These are phyloP conservation scores for Carex scoparia DNA, from an alignment of 176 grass and related monocot species.

Conservation along the genomic window DNA sequence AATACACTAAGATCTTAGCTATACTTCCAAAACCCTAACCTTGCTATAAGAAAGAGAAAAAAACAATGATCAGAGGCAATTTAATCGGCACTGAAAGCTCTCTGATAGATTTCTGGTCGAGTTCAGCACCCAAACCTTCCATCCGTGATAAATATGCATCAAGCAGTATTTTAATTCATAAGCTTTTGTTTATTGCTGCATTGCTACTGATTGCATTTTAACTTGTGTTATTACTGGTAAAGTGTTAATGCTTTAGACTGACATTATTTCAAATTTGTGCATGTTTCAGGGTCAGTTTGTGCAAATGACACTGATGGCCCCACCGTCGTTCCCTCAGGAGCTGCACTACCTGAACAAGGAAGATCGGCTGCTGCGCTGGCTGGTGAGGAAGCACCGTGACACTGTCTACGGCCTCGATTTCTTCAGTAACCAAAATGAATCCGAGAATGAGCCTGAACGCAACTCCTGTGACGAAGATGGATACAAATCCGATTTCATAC, in stretches of 20 bases:
- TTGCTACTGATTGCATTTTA: not conserved
- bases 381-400: slow-evolving; percentile 81
- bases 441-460: slow-evolving; percentile 19
- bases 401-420: slow-evolving; percentile 73
- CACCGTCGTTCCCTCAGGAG: slow-evolving; percentile 71
- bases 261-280: not conserved
- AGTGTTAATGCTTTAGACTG: not conserved
- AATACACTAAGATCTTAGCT: not conserved
- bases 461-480: too few relatives aligned
- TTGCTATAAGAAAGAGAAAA: too few relatives aligned
- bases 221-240: not conserved
- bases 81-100: not conserved
- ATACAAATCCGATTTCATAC: too few relatives aligned
- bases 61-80: too few relatives aligned
- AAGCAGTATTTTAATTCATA: not conserved
- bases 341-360: slow-evolving; percentile 96
- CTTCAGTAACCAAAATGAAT: slow-evolving; percentile 51
- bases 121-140: not conserved
- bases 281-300: slow-evolving; percentile 77
- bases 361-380: slow-evolving; percentile 79
- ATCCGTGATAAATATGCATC: not conserved
- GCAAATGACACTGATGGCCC: slow-evolving; percentile 97
- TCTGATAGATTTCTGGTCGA: not conserved
- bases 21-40: not conserved
- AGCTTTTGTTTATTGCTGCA: not conserved